Percentiles rank a stretch among this genome's conserved stretches.
Evolutionary conservation across 2,329 filamentous ascomycete genomes (phyloP).

Genomic region (Xylaria arbuscula): DNA sequence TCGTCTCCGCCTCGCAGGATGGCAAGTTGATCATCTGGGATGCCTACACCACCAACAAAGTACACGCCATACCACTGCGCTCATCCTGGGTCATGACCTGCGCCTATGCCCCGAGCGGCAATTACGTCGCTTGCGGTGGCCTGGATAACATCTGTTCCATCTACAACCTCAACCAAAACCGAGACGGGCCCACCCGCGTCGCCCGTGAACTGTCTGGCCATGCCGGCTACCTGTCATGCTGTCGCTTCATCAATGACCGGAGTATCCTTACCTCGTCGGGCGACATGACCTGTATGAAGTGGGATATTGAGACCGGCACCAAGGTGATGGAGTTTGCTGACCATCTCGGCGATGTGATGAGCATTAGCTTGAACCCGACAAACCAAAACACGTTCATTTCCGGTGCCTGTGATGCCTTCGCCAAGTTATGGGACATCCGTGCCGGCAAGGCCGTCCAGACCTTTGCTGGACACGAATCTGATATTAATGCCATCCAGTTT

Average conservation of each 20-base stretch:
- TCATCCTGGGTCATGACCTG: constrained; percentile 99
- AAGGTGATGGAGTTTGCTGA: constrained; percentile 99
- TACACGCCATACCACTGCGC: constrained; percentile 95
- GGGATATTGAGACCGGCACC: constrained; percentile 98
- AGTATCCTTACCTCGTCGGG: constrained; percentile 97
- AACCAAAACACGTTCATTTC: constrained; percentile 99
- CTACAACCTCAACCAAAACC: constrained; percentile 94
- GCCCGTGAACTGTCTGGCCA: constrained; percentile 96
- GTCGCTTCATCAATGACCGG: constrained; percentile 97
- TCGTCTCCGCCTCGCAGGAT: constrained; percentile 97
- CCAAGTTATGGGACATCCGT: constrained; percentile 98
- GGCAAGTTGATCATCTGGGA: constrained; percentile 99
- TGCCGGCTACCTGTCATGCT: constrained; percentile 97
- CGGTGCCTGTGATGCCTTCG: constrained; percentile 98
- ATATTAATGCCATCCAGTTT: constrained; percentile 99
- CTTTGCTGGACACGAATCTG: constrained; percentile 97
- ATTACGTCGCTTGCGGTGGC: constrained; percentile 98
- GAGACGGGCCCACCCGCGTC: constrained; percentile 96
- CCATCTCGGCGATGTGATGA: constrained; percentile 99
- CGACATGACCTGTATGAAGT: constrained; percentile 99
- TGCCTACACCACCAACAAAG: constrained; percentile 99
- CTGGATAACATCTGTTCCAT: constrained; percentile 99
- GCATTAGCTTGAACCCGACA: constrained; percentile 98
- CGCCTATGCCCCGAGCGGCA: constrained; percentile 97
- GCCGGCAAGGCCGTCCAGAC: constrained; percentile 98